Evolutionary conservation across 176 grass and related monocot species (phyloP), one percentile per base, ranked within the genome.

Genomic region (Guadua angustifolia): DNA sequence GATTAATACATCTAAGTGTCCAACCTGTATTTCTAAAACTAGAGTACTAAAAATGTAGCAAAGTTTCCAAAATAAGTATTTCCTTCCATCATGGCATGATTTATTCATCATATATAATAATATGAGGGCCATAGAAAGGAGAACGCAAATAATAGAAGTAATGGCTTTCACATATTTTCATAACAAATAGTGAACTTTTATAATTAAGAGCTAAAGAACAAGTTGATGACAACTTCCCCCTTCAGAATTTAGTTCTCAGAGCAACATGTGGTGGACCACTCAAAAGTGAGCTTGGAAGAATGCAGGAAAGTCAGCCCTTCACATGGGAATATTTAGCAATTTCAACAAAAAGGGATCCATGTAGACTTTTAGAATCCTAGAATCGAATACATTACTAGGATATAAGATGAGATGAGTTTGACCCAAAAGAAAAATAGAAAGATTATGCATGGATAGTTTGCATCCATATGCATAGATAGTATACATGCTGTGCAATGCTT

Each of bases 291-390:
- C 68, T 40, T 66, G 38, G 69, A 84, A 74, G 64, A 74, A 79
- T 84, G 47, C 39, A 88, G 26, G 4, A 79, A 83, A 79, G 50
- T 21, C 21, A 84, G 71, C 61, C 66, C 29, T 81, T 63, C 77
- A 69, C 71, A 81, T 71, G 71, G 32, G 63, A 52, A 61, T 71
- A 29, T 81, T 85, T 63, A 71, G 56, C 45, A 89, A 71, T 77
- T 65, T 73, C 4, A 76, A 63, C 50, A 85, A 57, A 43, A 81
- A 21, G 19, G 45, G 71, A 38, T 50, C 72, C 85, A 51, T 38
- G 25, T 68, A 78, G 58, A 73, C 57, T 66, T 82, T 59, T 49
- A 46, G 19, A 63, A 25, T 86, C 85, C 45, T 82, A 69, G 7
- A 82, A 81, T 69, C 82, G 35, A 36, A 36, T 36, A 4, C 43